These are phyloP conservation scores for Suillus placidus DNA, from an alignment of 768 basidiomycete species.

Conservation along the genomic window DNA sequence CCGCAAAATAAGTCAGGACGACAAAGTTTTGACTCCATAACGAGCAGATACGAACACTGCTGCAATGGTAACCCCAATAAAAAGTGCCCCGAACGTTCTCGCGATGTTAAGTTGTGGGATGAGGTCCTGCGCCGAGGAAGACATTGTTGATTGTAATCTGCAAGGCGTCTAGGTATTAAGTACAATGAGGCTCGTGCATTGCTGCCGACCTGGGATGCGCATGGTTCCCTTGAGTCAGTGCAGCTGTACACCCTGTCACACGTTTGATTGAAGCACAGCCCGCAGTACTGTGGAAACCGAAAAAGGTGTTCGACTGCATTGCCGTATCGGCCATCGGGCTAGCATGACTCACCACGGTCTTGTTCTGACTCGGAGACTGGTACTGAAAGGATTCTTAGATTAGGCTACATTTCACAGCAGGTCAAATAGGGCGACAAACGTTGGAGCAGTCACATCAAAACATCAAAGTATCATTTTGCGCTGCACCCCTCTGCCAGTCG, in stretches of 20 bases:
- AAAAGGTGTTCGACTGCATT: too few species aligned
- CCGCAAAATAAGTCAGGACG: background rate
- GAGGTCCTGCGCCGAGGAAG: background rate
- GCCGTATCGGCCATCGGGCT: background rate
- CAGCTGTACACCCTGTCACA: background rate
- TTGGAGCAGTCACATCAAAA: background rate
- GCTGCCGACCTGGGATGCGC: background rate
- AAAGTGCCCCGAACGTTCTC: slow-evolving; percentile 3
- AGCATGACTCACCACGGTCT: background rate
- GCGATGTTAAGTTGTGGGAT: background rate
- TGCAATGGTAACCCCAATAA: background rate
- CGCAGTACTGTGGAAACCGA: too few species aligned
- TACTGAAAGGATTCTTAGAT: background rate
- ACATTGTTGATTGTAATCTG: background rate
- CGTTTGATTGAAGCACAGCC: background rate
- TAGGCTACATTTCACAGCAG: background rate
- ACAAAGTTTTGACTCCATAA: background rate
- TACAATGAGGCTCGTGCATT: background rate
- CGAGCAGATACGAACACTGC: background rate
- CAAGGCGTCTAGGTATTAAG: background rate
- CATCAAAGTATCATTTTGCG: background rate
- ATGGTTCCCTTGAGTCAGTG: background rate
- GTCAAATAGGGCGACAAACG: background rate
- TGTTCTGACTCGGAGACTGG: background rate
- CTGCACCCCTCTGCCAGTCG: background rate